Base-by-base conservation (phyloP, 1,139 yeast species). In the Yamadazyma songkhlaensis region DNA sequence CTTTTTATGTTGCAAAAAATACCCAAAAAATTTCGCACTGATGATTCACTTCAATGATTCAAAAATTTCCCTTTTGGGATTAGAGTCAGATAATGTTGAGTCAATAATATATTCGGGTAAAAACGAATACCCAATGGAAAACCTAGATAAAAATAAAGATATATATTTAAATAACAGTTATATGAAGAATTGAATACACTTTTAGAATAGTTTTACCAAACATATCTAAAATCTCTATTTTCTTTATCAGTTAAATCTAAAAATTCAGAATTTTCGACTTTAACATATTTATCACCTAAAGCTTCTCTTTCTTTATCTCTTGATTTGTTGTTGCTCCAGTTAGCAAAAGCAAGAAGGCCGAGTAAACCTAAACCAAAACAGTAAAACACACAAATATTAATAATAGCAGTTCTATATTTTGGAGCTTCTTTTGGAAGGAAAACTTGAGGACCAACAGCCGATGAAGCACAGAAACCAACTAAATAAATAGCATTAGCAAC, bases 381-480 rank as follows among this genome's bases (percentile, higher is more conserved):
- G 45, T 41, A 53, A 46, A 31, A 45, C 17, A 34, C 46, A 10
- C 39, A 42, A 12, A 44, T 34, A 32, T 48, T 44, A 20, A 28
- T 38, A 28, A 36, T 44, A 8, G 49, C 49, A 12, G 48, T 42
- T 41, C 42, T 42, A 30, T 52, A 56, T 15, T 46, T 39, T 9
- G 61, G 61, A n/a, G 52, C 54, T 41, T 55, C 55, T 22, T 38
- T 43, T 3, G 43, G 42, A 34, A 50, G 47, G 51, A 59, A 56
- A 8, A 56, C 44, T 39, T 56, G 61, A 5, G 61, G 60, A 9
- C 60, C 55, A 24, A 57, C 55, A 21, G 55, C 49, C 28, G 53
- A 55, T 26, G 55, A 41, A 28, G 52, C 38, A 14, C 58, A 53
- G 30, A 54, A 57, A 1, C 53, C 45, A 6, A 45, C 46, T 47